phyloP scores from a whole-genome alignment of 129 eudicot species.

The Helichrysum umbraculigerum region DNA sequence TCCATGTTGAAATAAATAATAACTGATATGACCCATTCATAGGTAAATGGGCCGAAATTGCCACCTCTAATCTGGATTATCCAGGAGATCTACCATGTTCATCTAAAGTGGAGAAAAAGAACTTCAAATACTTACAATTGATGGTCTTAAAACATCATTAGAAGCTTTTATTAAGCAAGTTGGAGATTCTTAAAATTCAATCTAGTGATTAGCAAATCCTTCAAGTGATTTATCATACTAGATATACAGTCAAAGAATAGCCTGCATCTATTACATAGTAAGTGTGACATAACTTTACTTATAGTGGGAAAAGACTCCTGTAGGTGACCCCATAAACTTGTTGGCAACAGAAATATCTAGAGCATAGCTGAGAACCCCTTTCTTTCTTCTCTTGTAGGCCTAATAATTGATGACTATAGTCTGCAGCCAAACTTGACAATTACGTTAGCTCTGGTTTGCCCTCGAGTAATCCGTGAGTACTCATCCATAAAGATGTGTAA shows the following conservation, averaged over 20 bases:
- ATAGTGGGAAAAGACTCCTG: background rate
- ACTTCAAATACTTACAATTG: background rate
- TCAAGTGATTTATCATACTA: background rate
- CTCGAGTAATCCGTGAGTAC: background rate
- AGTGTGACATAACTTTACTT: background rate
- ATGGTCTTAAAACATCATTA: background rate
- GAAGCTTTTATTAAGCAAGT: background rate
- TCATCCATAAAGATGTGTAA: conserved; percentile 4
- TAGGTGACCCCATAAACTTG: background rate
- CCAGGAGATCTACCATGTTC: background rate
- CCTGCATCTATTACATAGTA: background rate
- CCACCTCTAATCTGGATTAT: background rate
- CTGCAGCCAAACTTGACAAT: background rate
- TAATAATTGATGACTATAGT: background rate
- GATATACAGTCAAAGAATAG: background rate
- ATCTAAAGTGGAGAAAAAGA: background rate
- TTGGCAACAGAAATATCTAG: background rate
- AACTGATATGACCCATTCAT: background rate
- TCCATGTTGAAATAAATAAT: no score
- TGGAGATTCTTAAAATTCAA: background rate
- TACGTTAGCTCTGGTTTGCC: background rate
- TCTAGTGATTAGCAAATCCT: background rate
- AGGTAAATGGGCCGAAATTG: background rate
- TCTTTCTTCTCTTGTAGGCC: background rate
- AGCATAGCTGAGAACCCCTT: background rate